Percentiles rank a stretch among this genome's conserved stretches.
Evolutionary conservation across 129 eudicot species (phyloP).

Genomic region (Escallonia rubra): DNA sequence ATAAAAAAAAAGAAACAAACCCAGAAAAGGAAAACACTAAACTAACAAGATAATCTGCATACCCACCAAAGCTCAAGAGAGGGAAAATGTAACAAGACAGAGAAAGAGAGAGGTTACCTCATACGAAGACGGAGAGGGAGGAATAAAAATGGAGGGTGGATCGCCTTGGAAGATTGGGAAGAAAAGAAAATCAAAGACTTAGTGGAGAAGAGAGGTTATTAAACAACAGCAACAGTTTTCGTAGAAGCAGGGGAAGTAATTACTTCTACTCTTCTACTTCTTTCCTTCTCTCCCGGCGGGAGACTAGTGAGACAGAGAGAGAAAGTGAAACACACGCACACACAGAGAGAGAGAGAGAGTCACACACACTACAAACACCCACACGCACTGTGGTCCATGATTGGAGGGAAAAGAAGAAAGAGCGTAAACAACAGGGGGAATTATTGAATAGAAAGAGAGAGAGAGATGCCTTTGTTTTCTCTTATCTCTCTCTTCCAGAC

Average conservation of each 20-base stretch:
- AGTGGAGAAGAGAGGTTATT: neutral
- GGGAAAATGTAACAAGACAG: neutral
- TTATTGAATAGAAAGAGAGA: conserved; percentile 13
- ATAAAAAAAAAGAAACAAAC: no score
- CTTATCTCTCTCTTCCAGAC: neutral
- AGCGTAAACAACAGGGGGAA: conserved; percentile 12
- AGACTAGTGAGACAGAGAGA: conserved; percentile 22
- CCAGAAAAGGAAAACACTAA: neutral
- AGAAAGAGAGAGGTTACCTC: conserved; percentile 9
- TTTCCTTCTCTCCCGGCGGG: conserved; percentile 71
- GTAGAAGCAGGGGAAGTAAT: conserved; percentile 57
- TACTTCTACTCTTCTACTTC: conserved; percentile 77
- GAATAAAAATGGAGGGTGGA: conserved; percentile 14
- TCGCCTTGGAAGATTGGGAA: conserved; percentile 1
- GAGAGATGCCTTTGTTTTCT: no score
- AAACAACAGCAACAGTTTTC: conserved; percentile 28
- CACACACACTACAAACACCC: neutral
- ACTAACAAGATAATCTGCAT: neutral
- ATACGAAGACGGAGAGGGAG: neutral
- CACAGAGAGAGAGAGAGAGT: neutral
- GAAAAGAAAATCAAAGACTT: neutral
- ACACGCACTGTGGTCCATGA: conserved; percentile 23
- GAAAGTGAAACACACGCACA: conserved; percentile 3
- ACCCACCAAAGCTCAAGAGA: neutral
- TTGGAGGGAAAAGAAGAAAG: conserved; percentile 26